Evolutionary conservation across 202 grass and related monocot genomes (phyloP), one percentile per base, ranked within the genome.

Genomic region (Zizania palustris): DNA sequence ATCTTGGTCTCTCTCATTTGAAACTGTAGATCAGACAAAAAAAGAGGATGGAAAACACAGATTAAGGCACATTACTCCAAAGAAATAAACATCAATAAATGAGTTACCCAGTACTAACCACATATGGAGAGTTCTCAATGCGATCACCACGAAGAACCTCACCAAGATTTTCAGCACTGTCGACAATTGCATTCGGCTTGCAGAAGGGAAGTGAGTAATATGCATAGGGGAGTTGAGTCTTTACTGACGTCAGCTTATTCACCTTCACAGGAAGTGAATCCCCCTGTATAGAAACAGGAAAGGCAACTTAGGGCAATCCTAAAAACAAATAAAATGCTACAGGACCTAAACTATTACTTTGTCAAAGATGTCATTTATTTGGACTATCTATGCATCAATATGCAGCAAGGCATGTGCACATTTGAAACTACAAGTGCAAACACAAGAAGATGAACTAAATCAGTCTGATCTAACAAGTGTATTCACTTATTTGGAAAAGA

Each of bases 81-180:
- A 43, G 39, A 56, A 40, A 64, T 42, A 55, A 76, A 68, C 37
- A 3, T 55, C 7, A 62, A 59, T 44, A 5, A 60, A 28, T 66
- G 39, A 84, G 12, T 81, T 69, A 45, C 37, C 43, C 11, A 8
- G 13, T 76, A 98, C 88, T 73, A 77, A 98, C 91, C 89, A 85
- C 74, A 63, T 92, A 98, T 72, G 85, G 89, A 78, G 95, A 98
- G 73, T 95, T 98, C 85, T 98, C 91, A 48, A 95, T 98, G 55
- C 89, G 91, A 84, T 98, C 95, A 54, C 95, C 95, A 62, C 89
- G 89, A 86, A 98, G 95, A 82, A 98, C 95, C 86, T 98, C 95
- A 9, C 95, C 95, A 63, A 98, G 95, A 80, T 98, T 98, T 78
- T 98, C 95, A 20, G 95, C 67, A 50, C 89, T 98, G 69, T 98